Evolutionary conservation across 2,329 filamentous ascomycete genomes (phyloP), one percentile per base, ranked within the genome.

Genomic region (Phyllosticta citrichinensis): DNA sequence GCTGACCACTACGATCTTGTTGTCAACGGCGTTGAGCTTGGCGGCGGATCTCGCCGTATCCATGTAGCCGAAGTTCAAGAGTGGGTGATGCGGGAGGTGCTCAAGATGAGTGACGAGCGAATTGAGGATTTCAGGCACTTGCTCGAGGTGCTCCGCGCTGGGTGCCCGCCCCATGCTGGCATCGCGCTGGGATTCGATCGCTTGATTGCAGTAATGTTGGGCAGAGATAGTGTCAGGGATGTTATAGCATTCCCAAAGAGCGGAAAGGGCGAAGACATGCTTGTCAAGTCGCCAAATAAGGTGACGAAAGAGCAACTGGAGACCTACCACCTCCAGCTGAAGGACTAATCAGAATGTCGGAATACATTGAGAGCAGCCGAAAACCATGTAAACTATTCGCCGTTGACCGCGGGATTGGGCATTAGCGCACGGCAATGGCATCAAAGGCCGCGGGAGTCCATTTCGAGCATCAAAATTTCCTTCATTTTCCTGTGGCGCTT

Each of bases 231-330:
- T 1, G 87, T 99, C 2, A 80, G 89, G 63, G 93, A 99, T 76
- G 93, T 99, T 1, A 97, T 99, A 73, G 92, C 92, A 0, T 99
- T 99, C 70, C 95, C 94, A 0, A 99, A 99, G 79, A 92, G 85
- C 64, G 91, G 91, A 63, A 91, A 86, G 71, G 92, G 94, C 0
- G 89, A 96, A 70, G 94, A 99, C 75, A 74, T 85, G 61, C 83
- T 96, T 73, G 90, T 96, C 2, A 85, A 84, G 67, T 89, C 89
- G 64, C 94, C 94, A 0, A 86, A 86, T 57, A 73, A 72, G 64
- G 79, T 96, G 65, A 88, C 81, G 0, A 75, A 83, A 62, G 81
- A 83, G 63, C 80, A 83, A 62, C 72, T 85, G 68, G 71, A 76
- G 64, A 83, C 80, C 2, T 87, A 87, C 76, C 82, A 86, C 69